These are phyloP conservation scores for Eutrema japonicum DNA, from an alignment of 345 rosid species.

Conservation along the genomic window DNA sequence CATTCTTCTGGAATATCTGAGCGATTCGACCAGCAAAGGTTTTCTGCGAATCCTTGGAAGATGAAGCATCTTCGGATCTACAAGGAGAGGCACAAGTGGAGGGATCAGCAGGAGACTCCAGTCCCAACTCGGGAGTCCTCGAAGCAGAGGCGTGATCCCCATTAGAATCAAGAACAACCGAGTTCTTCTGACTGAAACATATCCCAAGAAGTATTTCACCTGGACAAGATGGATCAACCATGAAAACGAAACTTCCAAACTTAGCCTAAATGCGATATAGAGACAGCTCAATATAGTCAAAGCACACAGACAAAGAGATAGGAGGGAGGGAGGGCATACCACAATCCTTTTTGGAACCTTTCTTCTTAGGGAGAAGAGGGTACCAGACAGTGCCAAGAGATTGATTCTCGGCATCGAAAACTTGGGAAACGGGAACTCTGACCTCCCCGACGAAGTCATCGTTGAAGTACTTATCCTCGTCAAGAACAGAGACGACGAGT, in stretches of 20 bases:
- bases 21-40: constrained; percentile 70
- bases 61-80: constrained; percentile 57
- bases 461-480: constrained; percentile 87
- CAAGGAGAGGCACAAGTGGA: constrained; percentile 51
- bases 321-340: constrained; percentile 52
- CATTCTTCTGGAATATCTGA: constrained; percentile 76
- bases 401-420: constrained; percentile 77
- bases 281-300: not conserved
- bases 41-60: constrained; percentile 61
- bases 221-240: constrained; percentile 39
- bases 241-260: not conserved
- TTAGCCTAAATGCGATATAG: not conserved
- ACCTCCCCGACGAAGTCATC: constrained; percentile 86
- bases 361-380: constrained; percentile 74
- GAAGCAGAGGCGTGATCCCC: constrained; percentile 44
- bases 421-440: constrained; percentile 61
- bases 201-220: constrained; percentile 85
- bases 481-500: constrained; percentile 73
- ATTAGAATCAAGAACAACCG: constrained; percentile 46
- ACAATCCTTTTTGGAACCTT: constrained; percentile 76
- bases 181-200: constrained; percentile 62
- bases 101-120: constrained; percentile 53
- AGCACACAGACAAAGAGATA: not conserved
- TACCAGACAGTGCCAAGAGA: constrained; percentile 87
- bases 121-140: constrained; percentile 44